Base-by-base conservation (phyloP, 768 basidiomycete genomes). In the Sistotremastrum niveocremeum region DNA sequence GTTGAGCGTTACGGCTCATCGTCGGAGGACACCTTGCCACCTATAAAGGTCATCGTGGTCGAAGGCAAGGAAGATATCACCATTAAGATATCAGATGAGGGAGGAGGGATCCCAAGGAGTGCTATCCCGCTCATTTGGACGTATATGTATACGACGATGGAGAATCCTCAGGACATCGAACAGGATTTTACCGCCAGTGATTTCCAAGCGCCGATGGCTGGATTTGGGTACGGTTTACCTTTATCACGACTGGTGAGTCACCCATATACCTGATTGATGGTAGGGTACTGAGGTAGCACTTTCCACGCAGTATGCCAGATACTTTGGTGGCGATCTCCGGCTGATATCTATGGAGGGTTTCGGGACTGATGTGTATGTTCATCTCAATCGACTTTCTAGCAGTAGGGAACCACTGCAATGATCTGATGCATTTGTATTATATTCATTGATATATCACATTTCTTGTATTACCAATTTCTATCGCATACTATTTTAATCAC, bases 341-440 rank as follows among this genome's bases (percentile, higher is more conserved):
- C 63, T 99, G 46, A 99, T 99, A 51, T 84, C 90, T 38, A 98
- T 99, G 93, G 95, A 99, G 51, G 94, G 95, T n/a, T 90, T 85
- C 57, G 89, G 90, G 7, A 90, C 86, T 34, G 90, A 94, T 58
- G 85, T 91, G 3, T 94, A 93, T 59, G 89, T 94, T 51, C 90
- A 93, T 60, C 65, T 91, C 44, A 91, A 91, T 59, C 72, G 81
- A 41, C 71, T 91, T 10, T 86, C 84, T 7, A 87, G 83, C 57
- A 86, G 81, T 54, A 69, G 77, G 29, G 86, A 88, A 62, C 86
- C 86, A 2, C 62, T 88, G 41, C 84, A 73, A 28, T 84, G 62
- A 54, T 43, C 33, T 20, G 10, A 20, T 41, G 28, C 29, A 20
- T 10, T 4, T 42, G 35, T 39, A 46, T 36, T 58, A 62, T 57